Evolutionary conservation across 148 eudicot genomes (phyloP).

Genomic region (Suaeda aralocaspica): DNA sequence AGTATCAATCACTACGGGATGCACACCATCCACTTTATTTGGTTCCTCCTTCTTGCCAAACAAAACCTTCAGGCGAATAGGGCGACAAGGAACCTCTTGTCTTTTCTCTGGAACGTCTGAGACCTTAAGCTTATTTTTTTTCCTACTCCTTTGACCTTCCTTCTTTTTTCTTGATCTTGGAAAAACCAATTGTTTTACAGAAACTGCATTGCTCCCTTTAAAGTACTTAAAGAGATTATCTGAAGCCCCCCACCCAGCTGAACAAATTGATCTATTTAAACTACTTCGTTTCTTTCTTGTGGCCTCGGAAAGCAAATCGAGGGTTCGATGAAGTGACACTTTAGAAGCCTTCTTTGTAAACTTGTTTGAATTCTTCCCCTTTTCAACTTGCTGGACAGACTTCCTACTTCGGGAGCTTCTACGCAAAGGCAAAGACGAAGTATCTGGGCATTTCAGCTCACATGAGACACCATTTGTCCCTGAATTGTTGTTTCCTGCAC

Average conservation of each 20-base stretch:
- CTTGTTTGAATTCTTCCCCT: constrained; percentile 20
- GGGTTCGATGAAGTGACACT: constrained; percentile 20
- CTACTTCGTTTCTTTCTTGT: constrained; percentile 71
- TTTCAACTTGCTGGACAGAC: constrained; percentile 25
- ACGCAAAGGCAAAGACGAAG: constrained; percentile 23
- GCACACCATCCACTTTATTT: constrained; percentile 15
- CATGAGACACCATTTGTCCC: constrained; percentile 18
- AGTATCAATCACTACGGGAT: constrained; percentile 17
- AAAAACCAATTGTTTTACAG: constrained; percentile 20
- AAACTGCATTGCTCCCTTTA: constrained; percentile 27
- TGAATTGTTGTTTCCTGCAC: constrained; percentile 28
- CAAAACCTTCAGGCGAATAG: constrained; percentile 63
- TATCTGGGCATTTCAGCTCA: constrained; percentile 17
- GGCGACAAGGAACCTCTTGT: constrained; percentile 36
- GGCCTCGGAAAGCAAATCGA: constrained; percentile 37
- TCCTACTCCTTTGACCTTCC: constrained; percentile 37
- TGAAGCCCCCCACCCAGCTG: constrained; percentile 63
- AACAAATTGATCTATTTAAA: constrained; percentile 41
- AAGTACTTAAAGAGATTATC: constrained; percentile 36
- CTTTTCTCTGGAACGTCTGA: constrained; percentile 32
- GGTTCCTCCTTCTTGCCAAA: constrained; percentile 43
- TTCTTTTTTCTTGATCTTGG: constrained; percentile 29
- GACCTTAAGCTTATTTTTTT: constrained; percentile 32
- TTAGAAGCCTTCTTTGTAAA: constrained; percentile 25
- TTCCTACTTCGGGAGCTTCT: constrained; percentile 44